Evolutionary conservation across 2,329 filamentous ascomycete genomes (phyloP).

Genomic region (Tricladium varicosporioides): DNA sequence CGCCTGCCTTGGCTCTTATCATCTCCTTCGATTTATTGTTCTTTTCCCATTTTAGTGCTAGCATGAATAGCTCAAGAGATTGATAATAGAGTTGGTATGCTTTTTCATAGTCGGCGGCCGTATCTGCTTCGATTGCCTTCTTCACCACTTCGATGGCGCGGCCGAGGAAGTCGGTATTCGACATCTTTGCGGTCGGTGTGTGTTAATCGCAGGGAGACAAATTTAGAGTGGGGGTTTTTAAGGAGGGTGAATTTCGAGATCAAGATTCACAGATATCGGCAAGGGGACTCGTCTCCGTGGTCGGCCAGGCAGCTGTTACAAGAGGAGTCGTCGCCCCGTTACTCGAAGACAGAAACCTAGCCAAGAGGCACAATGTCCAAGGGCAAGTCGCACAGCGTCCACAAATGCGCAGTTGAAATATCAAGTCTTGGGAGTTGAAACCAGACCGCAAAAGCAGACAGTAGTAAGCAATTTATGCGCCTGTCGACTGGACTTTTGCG

Average conservation of each 20-base stretch:
- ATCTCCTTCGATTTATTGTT: constrained; percentile 96
- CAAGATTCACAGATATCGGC: background rate
- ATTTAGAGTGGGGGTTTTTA: background rate
- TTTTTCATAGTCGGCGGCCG: constrained; percentile 92
- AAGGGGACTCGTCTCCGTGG: background rate
- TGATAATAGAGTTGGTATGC: constrained; percentile 96
- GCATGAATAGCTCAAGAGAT: constrained; percentile 96
- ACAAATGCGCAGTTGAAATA: background rate
- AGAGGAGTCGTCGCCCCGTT: background rate
- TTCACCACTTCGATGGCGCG: constrained; percentile 96
- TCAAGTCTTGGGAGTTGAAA: background rate
- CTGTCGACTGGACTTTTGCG: constrained; percentile 1
- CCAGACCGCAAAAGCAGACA: background rate
- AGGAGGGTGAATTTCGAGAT: background rate
- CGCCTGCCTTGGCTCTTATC: constrained; percentile 89
- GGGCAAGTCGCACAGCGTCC: no score
- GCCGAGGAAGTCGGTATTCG: constrained; percentile 93
- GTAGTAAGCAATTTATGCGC: background rate
- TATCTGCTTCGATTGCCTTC: constrained; percentile 95
- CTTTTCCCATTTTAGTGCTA: constrained; percentile 99
- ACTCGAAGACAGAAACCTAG: background rate
- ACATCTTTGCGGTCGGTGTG: constrained; percentile 57
- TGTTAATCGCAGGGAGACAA: background rate
- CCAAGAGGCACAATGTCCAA: background rate
- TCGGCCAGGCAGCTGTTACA: background rate